phyloP scores from a whole-genome alignment of 805 yeast species.

The Cyberlindnera bimundalis region DNA sequence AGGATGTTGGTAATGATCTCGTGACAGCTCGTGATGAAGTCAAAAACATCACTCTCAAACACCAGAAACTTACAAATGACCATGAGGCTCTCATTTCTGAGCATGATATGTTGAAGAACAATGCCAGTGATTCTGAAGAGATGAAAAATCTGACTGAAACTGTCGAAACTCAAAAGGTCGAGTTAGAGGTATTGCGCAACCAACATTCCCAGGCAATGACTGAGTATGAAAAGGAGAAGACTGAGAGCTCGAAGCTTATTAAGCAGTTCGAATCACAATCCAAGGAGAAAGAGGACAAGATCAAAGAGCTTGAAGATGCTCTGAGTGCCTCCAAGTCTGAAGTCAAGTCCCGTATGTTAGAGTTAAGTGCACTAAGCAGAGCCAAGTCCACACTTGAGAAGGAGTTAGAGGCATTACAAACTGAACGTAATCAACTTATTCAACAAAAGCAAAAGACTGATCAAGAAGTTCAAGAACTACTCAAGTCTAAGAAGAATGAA shows the following conservation, averaged over 20 bases:
- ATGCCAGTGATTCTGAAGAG: background rate
- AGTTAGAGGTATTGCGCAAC: slow-evolving; percentile 30
- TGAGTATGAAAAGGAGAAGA: slow-evolving; percentile 23
- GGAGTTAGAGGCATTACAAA: slow-evolving; percentile 21
- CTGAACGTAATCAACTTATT: slow-evolving; percentile 20
- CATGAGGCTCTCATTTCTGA: background rate
- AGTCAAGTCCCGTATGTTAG: slow-evolving; percentile 2
- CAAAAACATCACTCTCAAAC: slow-evolving; percentile 33
- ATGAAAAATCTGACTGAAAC: slow-evolving; percentile 11
- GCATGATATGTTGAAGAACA: slow-evolving; percentile 2
- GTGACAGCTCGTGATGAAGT: slow-evolving; percentile 64
- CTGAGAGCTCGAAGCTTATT: slow-evolving; percentile 13
- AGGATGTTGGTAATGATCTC: slow-evolving; percentile 73
- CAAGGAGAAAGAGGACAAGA: slow-evolving; percentile 6
- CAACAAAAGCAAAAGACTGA: slow-evolving; percentile 24
- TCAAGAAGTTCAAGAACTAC: slow-evolving; percentile 16
- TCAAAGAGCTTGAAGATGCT: slow-evolving; percentile 6
- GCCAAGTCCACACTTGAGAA: slow-evolving; percentile 19
- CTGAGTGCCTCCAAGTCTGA: slow-evolving; percentile 5
- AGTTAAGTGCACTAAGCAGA: slow-evolving; percentile 15
- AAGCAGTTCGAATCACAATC: slow-evolving; percentile 11
- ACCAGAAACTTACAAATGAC: slow-evolving; percentile 7
- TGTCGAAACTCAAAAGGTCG: slow-evolving; percentile 24
- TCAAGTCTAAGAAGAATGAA: slow-evolving; percentile 23
- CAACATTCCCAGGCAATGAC: slow-evolving; percentile 35